Percentiles rank a stretch among this genome's conserved stretches.
These are phyloP conservation scores for Phyllosticta capitalensis DNA, from an alignment of 2,329 filamentous ascomycete genomes.

Conservation along the genomic window DNA sequence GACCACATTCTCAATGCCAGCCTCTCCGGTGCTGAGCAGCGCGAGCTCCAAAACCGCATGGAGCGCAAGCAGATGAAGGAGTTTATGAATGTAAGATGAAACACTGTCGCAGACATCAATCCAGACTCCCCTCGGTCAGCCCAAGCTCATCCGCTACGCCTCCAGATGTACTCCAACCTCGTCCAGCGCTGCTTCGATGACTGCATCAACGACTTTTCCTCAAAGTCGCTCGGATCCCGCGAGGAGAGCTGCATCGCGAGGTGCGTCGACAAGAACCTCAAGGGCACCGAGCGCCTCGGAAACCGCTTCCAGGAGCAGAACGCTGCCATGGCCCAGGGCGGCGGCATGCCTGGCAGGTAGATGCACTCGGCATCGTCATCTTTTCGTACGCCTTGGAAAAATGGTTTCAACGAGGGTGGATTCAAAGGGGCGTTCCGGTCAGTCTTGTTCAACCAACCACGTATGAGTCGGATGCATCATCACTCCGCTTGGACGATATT, in stretches of 20 bases:
- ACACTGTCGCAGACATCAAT: neutral
- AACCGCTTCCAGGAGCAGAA: slow-evolving; percentile 80
- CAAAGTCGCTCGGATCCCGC: slow-evolving; percentile 79
- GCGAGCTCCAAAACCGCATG: slow-evolving; percentile 88
- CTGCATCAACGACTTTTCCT: slow-evolving; percentile 97
- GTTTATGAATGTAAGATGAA: slow-evolving; percentile 77
- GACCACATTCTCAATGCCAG: slow-evolving; percentile 29
- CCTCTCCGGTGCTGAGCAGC: slow-evolving; percentile 72
- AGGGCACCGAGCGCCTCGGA: slow-evolving; percentile 78
- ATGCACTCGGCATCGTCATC: neutral
- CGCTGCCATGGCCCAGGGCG: slow-evolving; percentile 55
- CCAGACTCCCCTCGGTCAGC: neutral
- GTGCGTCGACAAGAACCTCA: slow-evolving; percentile 94
- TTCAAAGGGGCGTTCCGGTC: neutral
- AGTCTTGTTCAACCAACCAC: neutral
- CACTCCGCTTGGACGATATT: neutral
- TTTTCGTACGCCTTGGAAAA: neutral
- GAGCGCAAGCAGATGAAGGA: slow-evolving; percentile 98
- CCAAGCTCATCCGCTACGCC: slow-evolving; percentile 11
- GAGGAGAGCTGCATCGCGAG: slow-evolving; percentile 89
- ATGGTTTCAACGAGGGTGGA: neutral
- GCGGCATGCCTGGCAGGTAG: slow-evolving; percentile 40
- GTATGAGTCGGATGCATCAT: neutral
- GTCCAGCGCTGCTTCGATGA: slow-evolving; percentile 90
- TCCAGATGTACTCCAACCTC: slow-evolving; percentile 60